Conservation (phyloP, 768 basidiomycete genomes). For the Podaxis sp. region DNA sequence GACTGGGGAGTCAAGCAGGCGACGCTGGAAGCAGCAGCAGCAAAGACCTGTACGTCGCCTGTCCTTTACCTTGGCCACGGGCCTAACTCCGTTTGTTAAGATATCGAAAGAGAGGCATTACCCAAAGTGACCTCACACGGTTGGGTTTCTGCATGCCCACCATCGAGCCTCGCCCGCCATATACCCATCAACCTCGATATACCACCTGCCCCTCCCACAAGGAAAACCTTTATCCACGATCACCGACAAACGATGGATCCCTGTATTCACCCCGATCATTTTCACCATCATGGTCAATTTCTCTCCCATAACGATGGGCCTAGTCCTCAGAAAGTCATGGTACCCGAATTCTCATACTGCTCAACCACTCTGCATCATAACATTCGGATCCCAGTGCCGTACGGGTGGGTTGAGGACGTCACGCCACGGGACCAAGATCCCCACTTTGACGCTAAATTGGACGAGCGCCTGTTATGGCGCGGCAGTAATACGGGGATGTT, state of each 20-base stretch:
- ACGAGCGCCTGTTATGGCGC: slow-evolving; percentile 69
- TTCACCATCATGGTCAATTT: slow-evolving; percentile 53
- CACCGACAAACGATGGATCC: slow-evolving; percentile 50
- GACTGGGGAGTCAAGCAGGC: slow-evolving; percentile 33
- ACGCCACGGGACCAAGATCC: slow-evolving; percentile 49
- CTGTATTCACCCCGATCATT: slow-evolving; percentile 43
- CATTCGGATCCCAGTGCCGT: slow-evolving; percentile 49
- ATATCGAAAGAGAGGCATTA: slow-evolving; percentile 28
- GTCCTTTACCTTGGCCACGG: not conserved
- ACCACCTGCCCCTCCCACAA: slow-evolving; percentile 30
- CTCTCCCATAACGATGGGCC: slow-evolving; percentile 50
- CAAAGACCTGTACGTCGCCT: slow-evolving; percentile 26
- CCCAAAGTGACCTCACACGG: slow-evolving; percentile 32
- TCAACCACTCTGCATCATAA: slow-evolving; percentile 53
- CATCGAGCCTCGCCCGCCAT: slow-evolving; percentile 36
- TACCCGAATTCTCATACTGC: slow-evolving; percentile 56
- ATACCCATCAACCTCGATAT: slow-evolving; percentile 33
- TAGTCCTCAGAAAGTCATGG: slow-evolving; percentile 35
- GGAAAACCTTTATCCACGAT: slow-evolving; percentile 51
- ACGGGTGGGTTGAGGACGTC: slow-evolving; percentile 47
- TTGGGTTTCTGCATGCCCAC: slow-evolving; percentile 42
- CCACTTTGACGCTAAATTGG: slow-evolving; percentile 61
- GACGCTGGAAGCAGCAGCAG: slow-evolving; percentile 28
- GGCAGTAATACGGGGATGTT: slow-evolving; percentile 72
- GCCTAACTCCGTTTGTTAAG: slow-evolving; percentile 17